Conservation (phyloP, 495 filamentous ascomycete species). For the Penicillium pulvis region DNA sequence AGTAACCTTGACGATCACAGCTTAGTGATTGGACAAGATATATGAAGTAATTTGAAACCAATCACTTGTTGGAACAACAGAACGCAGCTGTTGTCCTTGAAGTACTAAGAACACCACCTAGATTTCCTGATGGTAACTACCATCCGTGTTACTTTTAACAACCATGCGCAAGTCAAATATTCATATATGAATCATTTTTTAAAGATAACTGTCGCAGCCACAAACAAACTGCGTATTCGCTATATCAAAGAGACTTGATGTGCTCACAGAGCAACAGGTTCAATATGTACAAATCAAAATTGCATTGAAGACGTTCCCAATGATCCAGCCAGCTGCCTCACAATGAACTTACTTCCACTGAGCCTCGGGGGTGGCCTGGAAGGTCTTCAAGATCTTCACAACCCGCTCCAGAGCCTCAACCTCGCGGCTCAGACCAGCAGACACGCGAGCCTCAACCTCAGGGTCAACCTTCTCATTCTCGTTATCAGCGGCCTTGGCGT, state of each 20-base stretch:
- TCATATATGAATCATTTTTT: background rate
- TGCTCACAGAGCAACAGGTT: slow-evolving; percentile 22
- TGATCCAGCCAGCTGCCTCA: slow-evolving; percentile 11
- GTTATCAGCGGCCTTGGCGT: slow-evolving; percentile 31
- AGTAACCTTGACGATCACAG: background rate
- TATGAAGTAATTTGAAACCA: background rate
- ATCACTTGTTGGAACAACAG: background rate
- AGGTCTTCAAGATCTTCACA: slow-evolving; percentile 72
- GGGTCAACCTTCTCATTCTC: background rate
- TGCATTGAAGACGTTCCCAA: slow-evolving; percentile 13
- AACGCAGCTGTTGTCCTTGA: background rate
- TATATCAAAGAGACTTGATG: slow-evolving; percentile 19
- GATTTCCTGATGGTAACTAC: background rate
- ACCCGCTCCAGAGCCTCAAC: slow-evolving; percentile 73
- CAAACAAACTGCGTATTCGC: slow-evolving; percentile 16
- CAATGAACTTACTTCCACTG: slow-evolving; percentile 58
- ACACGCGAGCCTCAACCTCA: slow-evolving; percentile 37
- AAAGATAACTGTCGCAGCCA: background rate
- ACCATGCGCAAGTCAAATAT: background rate
- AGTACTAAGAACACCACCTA: background rate
- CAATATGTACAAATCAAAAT: slow-evolving; percentile 38
- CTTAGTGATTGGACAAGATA: background rate
- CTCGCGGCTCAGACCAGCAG: slow-evolving; percentile 64
- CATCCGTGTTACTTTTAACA: background rate
- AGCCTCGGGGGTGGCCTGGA: slow-evolving; percentile 66